These are phyloP conservation scores for Fusarium mexicanum DNA, from an alignment of 2,329 filamentous ascomycete species.

Conservation along the genomic window DNA sequence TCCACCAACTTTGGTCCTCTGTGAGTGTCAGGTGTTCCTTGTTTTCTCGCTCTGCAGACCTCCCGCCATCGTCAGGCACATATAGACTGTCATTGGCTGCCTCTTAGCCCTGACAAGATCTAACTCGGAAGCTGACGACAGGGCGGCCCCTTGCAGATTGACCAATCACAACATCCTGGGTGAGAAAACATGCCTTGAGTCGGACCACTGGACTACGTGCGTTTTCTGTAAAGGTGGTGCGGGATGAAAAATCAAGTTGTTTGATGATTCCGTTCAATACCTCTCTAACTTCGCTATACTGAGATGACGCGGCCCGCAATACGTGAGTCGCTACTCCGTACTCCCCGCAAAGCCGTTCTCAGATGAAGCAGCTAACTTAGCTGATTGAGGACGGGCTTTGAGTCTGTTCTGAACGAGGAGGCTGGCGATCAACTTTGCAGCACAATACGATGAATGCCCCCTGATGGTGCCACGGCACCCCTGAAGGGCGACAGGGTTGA, in stretches of 20 bases:
- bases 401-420: constrained; percentile 3
- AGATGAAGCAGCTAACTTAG: neutral
- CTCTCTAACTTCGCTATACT: neutral
- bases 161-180: constrained; percentile 32
- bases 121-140: constrained; percentile 37
- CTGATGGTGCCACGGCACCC: constrained; percentile 38
- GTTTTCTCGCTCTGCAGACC: constrained; percentile 21
- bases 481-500: constrained; percentile 21
- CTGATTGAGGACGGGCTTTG: constrained; percentile 2
- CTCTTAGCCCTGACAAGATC: constrained; percentile 37
- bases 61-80: constrained; percentile 26
- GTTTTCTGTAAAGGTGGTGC: neutral
- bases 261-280: neutral
- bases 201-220: constrained; percentile 15
- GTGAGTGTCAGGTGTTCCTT: constrained; percentile 11
- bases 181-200: constrained; percentile 29
- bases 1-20: constrained; percentile 2
- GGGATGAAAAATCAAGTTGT: constrained; percentile 10
- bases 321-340: constrained; percentile 4
- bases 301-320: neutral
- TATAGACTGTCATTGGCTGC: constrained; percentile 42
- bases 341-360: neutral
- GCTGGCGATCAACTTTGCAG: constrained; percentile 15
- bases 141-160: constrained; percentile 38
- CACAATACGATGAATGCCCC: constrained; percentile 17